These are phyloP conservation scores for Talaromyces stipitatus DNA, from an alignment of 495 filamentous ascomycete species.

Conservation along the genomic window DNA sequence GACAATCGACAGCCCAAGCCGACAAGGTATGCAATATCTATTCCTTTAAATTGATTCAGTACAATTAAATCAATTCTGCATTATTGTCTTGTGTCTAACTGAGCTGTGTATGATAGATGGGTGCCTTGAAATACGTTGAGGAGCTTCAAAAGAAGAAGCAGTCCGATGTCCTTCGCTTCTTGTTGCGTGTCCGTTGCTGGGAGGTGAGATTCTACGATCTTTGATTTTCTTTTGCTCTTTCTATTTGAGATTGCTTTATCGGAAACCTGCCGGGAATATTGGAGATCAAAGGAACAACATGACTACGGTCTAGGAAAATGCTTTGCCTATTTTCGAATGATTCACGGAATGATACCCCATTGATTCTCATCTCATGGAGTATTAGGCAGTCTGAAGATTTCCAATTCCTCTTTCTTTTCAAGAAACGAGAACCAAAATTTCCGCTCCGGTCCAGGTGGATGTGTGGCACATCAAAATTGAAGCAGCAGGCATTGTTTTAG, in stretches of 20 bases:
- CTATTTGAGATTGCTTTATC: slow-evolving; percentile 17
- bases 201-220: slow-evolving; percentile 72
- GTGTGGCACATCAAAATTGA: slow-evolving; percentile 36
- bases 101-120: slow-evolving; percentile 49
- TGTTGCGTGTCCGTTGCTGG: slow-evolving; percentile 99
- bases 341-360: not conserved
- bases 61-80: not conserved
- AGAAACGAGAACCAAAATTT: not conserved
- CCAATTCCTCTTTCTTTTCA: not conserved
- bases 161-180: slow-evolving; percentile 97
- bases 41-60: not conserved
- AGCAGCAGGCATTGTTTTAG: slow-evolving; percentile 4
- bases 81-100: not conserved
- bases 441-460: slow-evolving; percentile 30
- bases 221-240: slow-evolving; percentile 32
- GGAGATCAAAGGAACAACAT: not conserved
- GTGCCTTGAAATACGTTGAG: slow-evolving; percentile 98
- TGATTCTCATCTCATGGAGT: slow-evolving; percentile 1
- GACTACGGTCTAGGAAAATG: not conserved
- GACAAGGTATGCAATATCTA: slow-evolving; percentile 38
- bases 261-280: slow-evolving; percentile 1
- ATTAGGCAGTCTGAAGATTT: slow-evolving; percentile 4
- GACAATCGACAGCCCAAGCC: slow-evolving; percentile 43
- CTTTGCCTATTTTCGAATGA: not conserved
- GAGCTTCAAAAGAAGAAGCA: slow-evolving; percentile 99